A percentile compares a stretch with the other conserved stretches of the same genome.
Evolutionary conservation across 176 grass and related monocot genomes (phyloP).

Genomic region (Aegilops sharonensis): DNA sequence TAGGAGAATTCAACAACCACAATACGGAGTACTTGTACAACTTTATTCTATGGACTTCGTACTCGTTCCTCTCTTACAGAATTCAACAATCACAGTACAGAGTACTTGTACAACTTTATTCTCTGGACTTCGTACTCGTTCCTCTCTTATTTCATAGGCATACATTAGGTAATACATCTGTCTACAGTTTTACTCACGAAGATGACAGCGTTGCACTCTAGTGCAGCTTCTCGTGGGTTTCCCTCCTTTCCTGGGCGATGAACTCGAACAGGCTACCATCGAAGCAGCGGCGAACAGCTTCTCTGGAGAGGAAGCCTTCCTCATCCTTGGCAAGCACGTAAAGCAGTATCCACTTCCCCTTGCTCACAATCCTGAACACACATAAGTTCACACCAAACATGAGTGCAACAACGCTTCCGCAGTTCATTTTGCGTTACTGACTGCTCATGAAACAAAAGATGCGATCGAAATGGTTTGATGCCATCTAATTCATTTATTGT

Average conservation of each 20-base stretch:
- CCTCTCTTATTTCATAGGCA: not conserved
- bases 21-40: too few relatives aligned
- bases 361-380: conserved; percentile 45
- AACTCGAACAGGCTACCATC: conserved; percentile 82
- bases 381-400: not conserved
- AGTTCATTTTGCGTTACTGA: too few relatives aligned
- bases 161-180: not conserved
- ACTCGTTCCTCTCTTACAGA: too few relatives aligned
- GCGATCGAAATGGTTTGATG: too few relatives aligned
- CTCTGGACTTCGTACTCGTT: too few relatives aligned
- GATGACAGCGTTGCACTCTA: not conserved
- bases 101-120: too few relatives aligned
- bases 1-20: too few relatives aligned
- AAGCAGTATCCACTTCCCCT: conserved; percentile 58
- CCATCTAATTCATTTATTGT: too few relatives aligned
- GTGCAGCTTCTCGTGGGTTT: conserved; percentile 2
- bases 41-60: too few relatives aligned
- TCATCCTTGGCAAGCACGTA: conserved; percentile 72
- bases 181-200: not conserved
- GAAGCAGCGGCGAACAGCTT: conserved; percentile 55
- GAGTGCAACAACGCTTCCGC: not conserved
- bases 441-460: too few relatives aligned
- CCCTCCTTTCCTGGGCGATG: not conserved
- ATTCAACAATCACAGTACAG: too few relatives aligned
- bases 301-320: conserved; percentile 56